phyloP scores from a whole-genome alignment of 495 filamentous ascomycete genomes.

The Podospora pseudopauciseta region DNA sequence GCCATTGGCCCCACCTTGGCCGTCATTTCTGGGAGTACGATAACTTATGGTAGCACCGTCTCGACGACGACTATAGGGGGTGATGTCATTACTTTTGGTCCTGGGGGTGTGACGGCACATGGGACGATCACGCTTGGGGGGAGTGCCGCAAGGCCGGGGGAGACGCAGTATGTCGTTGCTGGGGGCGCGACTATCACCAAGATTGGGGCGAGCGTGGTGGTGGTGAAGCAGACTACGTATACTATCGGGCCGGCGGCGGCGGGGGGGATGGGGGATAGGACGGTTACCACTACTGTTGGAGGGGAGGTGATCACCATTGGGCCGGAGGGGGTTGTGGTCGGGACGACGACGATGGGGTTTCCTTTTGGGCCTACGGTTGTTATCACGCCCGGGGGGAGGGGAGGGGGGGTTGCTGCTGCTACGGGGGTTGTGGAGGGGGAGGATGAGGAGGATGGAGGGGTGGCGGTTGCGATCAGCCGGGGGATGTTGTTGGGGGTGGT shows the following conservation, averaged over 20 bases:
- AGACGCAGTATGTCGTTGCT: constrained; percentile 41
- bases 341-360: constrained; percentile 38
- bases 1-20: constrained; percentile 42
- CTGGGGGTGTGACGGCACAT: constrained; percentile 41
- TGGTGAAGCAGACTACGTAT: constrained; percentile 46
- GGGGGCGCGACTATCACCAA: constrained; percentile 49
- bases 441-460: constrained; percentile 1
- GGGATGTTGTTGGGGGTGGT: constrained; percentile 10
- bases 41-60: constrained; percentile 36
- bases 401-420: background rate
- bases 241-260: constrained; percentile 34
- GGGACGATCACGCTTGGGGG: constrained; percentile 41
- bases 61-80: constrained; percentile 38
- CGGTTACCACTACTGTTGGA: constrained; percentile 40
- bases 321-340: constrained; percentile 42
- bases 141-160: constrained; percentile 25
- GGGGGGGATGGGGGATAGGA: constrained; percentile 29
- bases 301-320: constrained; percentile 46
- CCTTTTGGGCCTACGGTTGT: constrained; percentile 44
- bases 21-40: constrained; percentile 43
- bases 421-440: background rate
- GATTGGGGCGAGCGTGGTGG: constrained; percentile 47
- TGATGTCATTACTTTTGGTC: constrained; percentile 45
- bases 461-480: constrained; percentile 3
- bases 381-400: constrained; percentile 28